These are phyloP conservation scores for Cutaneotrichosporon arboriforme DNA, from an alignment of 1,284 basidiomycete genomes.

Conservation along the genomic window DNA sequence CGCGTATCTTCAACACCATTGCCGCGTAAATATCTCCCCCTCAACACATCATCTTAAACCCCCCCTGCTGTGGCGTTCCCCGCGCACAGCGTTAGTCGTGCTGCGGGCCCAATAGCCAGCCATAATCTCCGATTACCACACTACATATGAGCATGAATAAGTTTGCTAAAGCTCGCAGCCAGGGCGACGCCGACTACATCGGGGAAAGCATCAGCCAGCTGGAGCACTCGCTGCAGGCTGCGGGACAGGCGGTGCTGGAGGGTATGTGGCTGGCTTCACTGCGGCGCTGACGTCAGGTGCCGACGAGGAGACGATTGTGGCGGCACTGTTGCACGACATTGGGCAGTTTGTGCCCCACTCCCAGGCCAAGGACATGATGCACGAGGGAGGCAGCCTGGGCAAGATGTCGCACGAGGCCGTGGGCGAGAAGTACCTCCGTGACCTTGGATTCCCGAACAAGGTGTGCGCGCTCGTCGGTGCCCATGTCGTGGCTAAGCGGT, in stretches of 20 bases:
- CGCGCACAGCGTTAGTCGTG: too few relatives aligned
- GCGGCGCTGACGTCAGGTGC: slow-evolving; percentile 19
- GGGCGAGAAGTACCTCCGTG: slow-evolving; percentile 29
- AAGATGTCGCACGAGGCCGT: slow-evolving; percentile 31
- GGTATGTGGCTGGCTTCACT: not conserved
- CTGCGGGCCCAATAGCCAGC: too few relatives aligned
- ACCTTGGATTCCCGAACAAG: slow-evolving; percentile 31
- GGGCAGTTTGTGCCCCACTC: slow-evolving; percentile 36
- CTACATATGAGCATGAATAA: not conserved
- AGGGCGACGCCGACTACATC: slow-evolving; percentile 28
- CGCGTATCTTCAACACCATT: slow-evolving; percentile 17
- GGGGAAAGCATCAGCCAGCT: slow-evolving; percentile 33
- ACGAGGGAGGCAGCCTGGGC: slow-evolving; percentile 23
- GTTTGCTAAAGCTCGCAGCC: slow-evolving; percentile 12
- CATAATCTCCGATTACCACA: not conserved
- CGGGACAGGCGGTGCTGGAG: slow-evolving; percentile 13
- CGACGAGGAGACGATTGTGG: slow-evolving; percentile 32
- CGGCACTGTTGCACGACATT: slow-evolving; percentile 41
- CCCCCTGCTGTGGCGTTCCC: not conserved
- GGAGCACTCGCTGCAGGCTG: slow-evolving; percentile 34
- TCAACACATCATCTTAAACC: not conserved
- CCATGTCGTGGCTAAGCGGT: slow-evolving; percentile 38
- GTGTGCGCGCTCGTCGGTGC: slow-evolving; percentile 33
- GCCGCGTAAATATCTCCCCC: slow-evolving; percentile 15
- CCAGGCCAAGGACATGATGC: slow-evolving; percentile 22